Base-by-base conservation (phyloP, 2,329 filamentous ascomycete genomes). In the Aspergillus sojae region DNA sequence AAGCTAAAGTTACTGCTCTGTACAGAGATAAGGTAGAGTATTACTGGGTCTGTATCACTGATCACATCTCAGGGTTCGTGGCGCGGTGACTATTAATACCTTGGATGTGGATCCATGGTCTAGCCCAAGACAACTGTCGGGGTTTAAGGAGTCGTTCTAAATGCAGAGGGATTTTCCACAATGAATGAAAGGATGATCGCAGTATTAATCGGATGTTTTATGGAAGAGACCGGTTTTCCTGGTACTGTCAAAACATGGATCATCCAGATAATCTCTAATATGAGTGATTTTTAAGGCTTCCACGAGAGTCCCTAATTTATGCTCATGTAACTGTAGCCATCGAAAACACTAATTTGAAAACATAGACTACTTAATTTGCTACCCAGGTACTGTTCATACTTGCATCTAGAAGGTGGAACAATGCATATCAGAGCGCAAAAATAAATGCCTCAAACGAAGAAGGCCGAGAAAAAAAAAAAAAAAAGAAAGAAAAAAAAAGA, bases 81-180 rank as follows among this genome's bases (percentile, higher is more conserved):
- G 53, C 62, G 43, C 60, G 53, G 60, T 65, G 62, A 63, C 68
- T 67, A 65, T 65, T 60, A 66, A 64, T 67, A 67, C 55, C 43
- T 66, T 59, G 19, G 7, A 39, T 55, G 52, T 55, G 46, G 62
- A 62, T 62, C 59, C 66, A 66, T 55, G 68, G 67, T 65, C 68
- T 68, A 59, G 67, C 65, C 66, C 62, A 32, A 59, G 45, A 52
- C 63, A 69, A 59, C 26, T 34, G n/a, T 52, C n/a, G 19, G 6
- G 19, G 10, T 11, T 62, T 36, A n/a, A 23, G 28, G 41, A 23
- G 28, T 30, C 5, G 2, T 32, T 46, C 41, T 21, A 28, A 16
- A 30, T n/a, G 26, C 23, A 41, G 65, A 68, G 65, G 64, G 60
- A 65, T 68, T 69, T 69, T 57, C 45, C 21, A 23, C 34, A 45